Conservation (phyloP, 2,329 filamentous ascomycete species). For the Polytolypa hystricis region DNA sequence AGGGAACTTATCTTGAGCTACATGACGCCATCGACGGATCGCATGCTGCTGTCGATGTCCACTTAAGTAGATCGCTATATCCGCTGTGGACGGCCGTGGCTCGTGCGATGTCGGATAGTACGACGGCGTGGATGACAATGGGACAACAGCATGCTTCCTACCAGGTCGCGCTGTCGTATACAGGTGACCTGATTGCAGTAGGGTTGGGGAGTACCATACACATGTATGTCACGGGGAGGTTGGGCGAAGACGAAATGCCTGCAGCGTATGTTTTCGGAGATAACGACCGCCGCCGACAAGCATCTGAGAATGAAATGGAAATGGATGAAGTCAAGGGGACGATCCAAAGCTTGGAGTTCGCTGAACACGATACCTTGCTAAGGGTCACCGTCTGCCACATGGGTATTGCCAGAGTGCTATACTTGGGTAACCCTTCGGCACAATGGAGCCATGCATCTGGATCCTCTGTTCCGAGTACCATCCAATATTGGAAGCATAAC, state of each 20-base stretch:
- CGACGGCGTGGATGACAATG: neutral
- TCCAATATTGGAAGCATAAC: constrained; percentile 14
- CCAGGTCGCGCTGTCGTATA: constrained; percentile 12
- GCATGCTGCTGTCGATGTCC: constrained; percentile 7
- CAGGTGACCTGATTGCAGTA: constrained; percentile 12
- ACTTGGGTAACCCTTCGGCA: constrained; percentile 12
- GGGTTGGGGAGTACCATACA: constrained; percentile 14
- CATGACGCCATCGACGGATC: neutral
- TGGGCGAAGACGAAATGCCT: constrained; percentile 5
- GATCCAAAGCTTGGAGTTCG: constrained; percentile 14
- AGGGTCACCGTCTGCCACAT: constrained; percentile 12
- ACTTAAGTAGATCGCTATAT: constrained; percentile 10
- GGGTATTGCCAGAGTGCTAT: constrained; percentile 13
- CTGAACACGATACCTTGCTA: constrained; percentile 13
- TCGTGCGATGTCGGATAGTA: constrained; percentile 8
- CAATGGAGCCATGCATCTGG: neutral
- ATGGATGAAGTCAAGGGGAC: constrained; percentile 15
- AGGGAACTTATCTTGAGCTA: neutral
- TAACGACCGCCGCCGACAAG: constrained; percentile 3
- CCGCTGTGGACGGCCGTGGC: constrained; percentile 14
- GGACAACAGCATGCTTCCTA: constrained; percentile 10
- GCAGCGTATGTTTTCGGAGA: constrained; percentile 13
- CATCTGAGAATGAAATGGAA: neutral
- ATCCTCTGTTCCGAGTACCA: no score
- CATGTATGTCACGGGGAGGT: constrained; percentile 12